Base-by-base conservation (phyloP, 441 rosid species). In the Syzygium syzygioides region DNA sequence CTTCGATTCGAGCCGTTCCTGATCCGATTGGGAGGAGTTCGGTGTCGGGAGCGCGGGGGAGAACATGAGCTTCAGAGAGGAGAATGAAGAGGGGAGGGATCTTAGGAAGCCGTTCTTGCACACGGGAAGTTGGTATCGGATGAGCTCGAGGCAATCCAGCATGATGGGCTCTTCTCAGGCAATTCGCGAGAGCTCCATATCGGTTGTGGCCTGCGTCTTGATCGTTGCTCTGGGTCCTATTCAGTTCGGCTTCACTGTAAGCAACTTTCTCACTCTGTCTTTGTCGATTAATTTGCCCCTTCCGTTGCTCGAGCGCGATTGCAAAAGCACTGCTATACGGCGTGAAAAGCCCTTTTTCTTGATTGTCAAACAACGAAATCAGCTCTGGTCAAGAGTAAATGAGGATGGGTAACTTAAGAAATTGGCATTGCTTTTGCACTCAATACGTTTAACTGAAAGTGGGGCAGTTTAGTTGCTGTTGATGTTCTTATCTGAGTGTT, bases 221-320 rank as follows among this genome's bases (percentile, higher is more conserved):
- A 95, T 97, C 86, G 98, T 97, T 48, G 99, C 98, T 88, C 91
- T 97, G 87, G 99, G 99, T 90, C 99, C 99, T 53, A 94, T 97
- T 87, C 99, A 97, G 94, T 97, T 95, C 90, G 99, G 99, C 64
- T 97, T 96, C 95, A 97, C 99, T 26, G 99, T 97, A 90, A 89
- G 83, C n/a, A 37, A 52, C 83, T 76, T 23, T 76, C 52, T 37
- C 52, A 23, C 41, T 76, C 83, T 37, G 83, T 76, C n/a, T 23
- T 76, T 37, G 83, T 76, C n/a, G 83, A 76, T 76, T 37, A 37
- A 10, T 76, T 76, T 76, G 83, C n/a, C 80, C 83, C 52, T 37
- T 37, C 50, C n/a, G 52, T 76, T 52, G 23, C n/a, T 76, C n/a
- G n/a, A 37, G 52, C 83, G 23, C 83, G 52, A 76, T 76, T 37